These are phyloP conservation scores for Apodospora peruviana DNA, from an alignment of 495 filamentous ascomycete species.

Conservation along the genomic window DNA sequence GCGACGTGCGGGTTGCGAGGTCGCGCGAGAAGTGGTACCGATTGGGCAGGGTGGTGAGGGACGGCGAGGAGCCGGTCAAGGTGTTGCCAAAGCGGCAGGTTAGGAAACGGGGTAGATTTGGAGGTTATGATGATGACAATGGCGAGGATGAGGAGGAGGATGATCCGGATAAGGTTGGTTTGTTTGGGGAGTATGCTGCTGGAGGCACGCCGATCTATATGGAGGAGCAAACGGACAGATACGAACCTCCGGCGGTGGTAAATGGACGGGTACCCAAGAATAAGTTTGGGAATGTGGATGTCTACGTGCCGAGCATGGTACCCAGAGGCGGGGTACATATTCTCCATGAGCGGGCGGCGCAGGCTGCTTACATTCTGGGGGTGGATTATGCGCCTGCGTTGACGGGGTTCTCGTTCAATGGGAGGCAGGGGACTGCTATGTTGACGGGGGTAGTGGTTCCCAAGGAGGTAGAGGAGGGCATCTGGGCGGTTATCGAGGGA, in stretches of 20 bases:
- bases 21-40: conserved; percentile 85
- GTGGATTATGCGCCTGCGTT: conserved; percentile 87
- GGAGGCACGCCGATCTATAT: conserved; percentile 61
- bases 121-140: conserved; percentile 28
- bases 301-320: conserved; percentile 91
- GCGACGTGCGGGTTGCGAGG: conserved; percentile 69
- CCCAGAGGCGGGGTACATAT: conserved; percentile 71
- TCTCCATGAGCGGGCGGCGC: conserved; percentile 55
- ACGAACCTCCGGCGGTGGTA: conserved; percentile 68
- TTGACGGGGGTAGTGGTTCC: conserved; percentile 72
- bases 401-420: conserved; percentile 81
- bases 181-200: conserved; percentile 25
- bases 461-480: conserved; percentile 60
- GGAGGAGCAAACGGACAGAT: conserved; percentile 67
- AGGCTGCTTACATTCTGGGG: conserved; percentile 69
- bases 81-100: conserved; percentile 40
- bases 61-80: conserved; percentile 72
- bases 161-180: conserved; percentile 25
- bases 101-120: conserved; percentile 21
- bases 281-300: conserved; percentile 78
- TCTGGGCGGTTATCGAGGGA: conserved; percentile 60
- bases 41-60: conserved; percentile 68
- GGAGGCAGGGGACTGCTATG: conserved; percentile 74
- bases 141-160: conserved; percentile 37
- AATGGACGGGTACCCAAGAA: conserved; percentile 78